Conservation (phyloP, 2,329 filamentous ascomycete genomes). For the Saccharata proteae region DNA sequence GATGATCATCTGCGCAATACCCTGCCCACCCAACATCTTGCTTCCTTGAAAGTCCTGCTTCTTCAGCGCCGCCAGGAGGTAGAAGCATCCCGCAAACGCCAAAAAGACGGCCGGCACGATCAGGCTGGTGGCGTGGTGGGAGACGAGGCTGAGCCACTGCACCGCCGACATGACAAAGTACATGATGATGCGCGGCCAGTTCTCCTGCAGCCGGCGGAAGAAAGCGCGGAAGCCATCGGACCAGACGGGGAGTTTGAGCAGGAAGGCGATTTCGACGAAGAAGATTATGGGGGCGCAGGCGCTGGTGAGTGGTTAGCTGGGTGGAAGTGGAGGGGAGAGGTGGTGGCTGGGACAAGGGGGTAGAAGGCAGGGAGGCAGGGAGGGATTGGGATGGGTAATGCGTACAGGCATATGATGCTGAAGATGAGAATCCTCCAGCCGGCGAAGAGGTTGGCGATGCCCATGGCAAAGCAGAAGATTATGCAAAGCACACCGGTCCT, state of each 20-base stretch:
- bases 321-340: background rate
- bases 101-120: constrained; percentile 80
- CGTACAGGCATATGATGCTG: constrained; percentile 41
- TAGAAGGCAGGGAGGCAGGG: constrained; percentile 1
- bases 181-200: constrained; percentile 88
- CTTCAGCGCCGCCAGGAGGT: constrained; percentile 66
- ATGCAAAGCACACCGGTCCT: constrained; percentile 50
- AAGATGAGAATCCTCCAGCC: constrained; percentile 47
- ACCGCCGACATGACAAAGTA: constrained; percentile 70
- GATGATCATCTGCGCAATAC: constrained; percentile 96
- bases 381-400: constrained; percentile 4
- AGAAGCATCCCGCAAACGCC: constrained; percentile 65
- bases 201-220: constrained; percentile 86
- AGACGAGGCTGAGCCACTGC: constrained; percentile 71
- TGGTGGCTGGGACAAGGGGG: constrained; percentile 6
- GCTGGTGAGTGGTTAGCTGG: constrained; percentile 17
- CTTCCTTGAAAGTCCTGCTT: constrained; percentile 80
- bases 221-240: constrained; percentile 77
- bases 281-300: constrained; percentile 37
- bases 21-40: constrained; percentile 90
- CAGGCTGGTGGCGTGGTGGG: constrained; percentile 49
- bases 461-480: constrained; percentile 53
- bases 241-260: constrained; percentile 95
- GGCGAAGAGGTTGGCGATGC: constrained; percentile 57
- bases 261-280: constrained; percentile 67